Evolutionary conservation across 208 protist species (phyloP), one percentile per base, ranked within the genome.

Genomic region (Leishmania gerbilli): DNA sequence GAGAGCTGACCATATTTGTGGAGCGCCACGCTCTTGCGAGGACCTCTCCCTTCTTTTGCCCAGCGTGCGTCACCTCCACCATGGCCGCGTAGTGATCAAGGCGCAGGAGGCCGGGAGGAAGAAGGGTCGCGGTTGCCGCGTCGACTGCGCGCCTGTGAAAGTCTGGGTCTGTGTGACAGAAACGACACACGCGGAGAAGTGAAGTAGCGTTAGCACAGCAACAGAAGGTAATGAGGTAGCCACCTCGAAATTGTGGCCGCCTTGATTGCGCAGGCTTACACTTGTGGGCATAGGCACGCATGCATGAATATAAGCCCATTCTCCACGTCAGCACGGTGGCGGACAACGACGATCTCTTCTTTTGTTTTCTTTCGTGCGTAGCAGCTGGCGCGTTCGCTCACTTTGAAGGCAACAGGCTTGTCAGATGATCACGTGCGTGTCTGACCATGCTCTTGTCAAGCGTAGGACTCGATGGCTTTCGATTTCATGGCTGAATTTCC

Each of bases 1-100:
- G 89, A 5, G 89, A 94, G 71, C 71, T 93, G 67, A 88, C 87
- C 55, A 80, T 83, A 42, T 91, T 95, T 77, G 84, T 76, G 47
- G 87, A 95, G 77, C 81, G 77, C 53, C 74, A 82, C 60, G 42
- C 15, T 13, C 31, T 19, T 7, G 55, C 74, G 56, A 31, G 13
- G 72, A 1, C 6, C 9, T 42, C 74, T 24, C 2, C 37, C 9
- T 68, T 77, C 74, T 77, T 65, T 49, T 58, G 11, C 34, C 24
- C 74, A 77, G 31, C 45, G 31, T 27, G 53, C n/a, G 1, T 13
- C 19, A 19, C 71, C n/a, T 58, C 47, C 47, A 15, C 15, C 47
- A 62, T 53, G 45, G n/a, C 47, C 42, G 72, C 71, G 15, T 45
- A 19, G 13, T 31, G 3, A 51, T 74, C 17, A 67, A 64, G n/a